Conservation (phyloP, 1,284 basidiomycete species). For the Puccinia polysora region DNA sequence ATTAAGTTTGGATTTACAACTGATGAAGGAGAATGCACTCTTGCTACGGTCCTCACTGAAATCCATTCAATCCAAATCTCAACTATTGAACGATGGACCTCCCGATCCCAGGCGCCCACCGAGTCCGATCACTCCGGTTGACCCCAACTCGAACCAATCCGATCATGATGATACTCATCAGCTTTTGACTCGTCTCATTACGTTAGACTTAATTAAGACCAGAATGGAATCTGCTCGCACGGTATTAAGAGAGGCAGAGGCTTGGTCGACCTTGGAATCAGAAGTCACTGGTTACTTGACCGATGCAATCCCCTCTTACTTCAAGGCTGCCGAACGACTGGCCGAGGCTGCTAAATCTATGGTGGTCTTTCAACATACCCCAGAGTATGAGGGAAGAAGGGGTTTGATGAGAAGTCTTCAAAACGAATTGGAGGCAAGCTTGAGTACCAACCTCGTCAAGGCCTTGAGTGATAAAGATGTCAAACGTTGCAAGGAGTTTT, state of each 20-base stretch:
- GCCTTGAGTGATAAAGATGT: slow-evolving; percentile 60
- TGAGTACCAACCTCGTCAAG: slow-evolving; percentile 69
- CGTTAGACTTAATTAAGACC: slow-evolving; percentile 73
- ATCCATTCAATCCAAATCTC: slow-evolving; percentile 59
- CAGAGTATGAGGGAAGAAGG: slow-evolving; percentile 75
- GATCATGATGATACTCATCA: slow-evolving; percentile 45
- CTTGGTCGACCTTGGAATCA: slow-evolving; percentile 85
- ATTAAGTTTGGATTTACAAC: slow-evolving; percentile 84
- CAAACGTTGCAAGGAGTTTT: slow-evolving; percentile 68
- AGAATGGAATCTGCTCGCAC: slow-evolving; percentile 80
- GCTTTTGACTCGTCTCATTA: slow-evolving; percentile 67
- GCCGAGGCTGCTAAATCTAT: slow-evolving; percentile 79
- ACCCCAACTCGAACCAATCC: slow-evolving; percentile 52
- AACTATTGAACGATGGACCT: slow-evolving; percentile 45
- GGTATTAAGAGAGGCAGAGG: slow-evolving; percentile 81
- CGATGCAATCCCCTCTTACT: slow-evolving; percentile 64
- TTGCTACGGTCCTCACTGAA: slow-evolving; percentile 65
- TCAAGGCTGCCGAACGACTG: slow-evolving; percentile 78
- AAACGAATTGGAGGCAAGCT: slow-evolving; percentile 82
- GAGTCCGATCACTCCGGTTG: not conserved
- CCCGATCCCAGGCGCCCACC: not conserved
- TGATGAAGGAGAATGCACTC: slow-evolving; percentile 82
- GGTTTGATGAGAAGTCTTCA: slow-evolving; percentile 79
- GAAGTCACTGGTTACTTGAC: slow-evolving; percentile 76
- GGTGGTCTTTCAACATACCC: slow-evolving; percentile 79